A percentile compares a stretch with the other conserved stretches of the same genome.
Evolutionary conservation across 2,329 filamentous ascomycete species (phyloP).

Genomic region (Talaromyces sp.): DNA sequence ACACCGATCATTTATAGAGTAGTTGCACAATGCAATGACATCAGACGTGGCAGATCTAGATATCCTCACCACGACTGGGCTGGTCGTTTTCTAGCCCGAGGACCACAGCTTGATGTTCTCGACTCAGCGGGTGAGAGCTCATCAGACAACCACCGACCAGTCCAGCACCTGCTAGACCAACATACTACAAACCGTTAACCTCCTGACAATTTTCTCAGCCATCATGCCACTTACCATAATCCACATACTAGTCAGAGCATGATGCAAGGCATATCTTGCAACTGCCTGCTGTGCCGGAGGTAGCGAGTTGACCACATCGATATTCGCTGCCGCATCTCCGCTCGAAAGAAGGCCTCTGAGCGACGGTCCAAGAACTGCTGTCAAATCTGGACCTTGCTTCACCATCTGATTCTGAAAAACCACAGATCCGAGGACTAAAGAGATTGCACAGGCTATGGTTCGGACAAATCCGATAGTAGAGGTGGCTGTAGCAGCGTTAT

Average conservation of each 20-base stretch:
- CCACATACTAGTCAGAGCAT: slow-evolving; percentile 14
- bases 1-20: neutral
- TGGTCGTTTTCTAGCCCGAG: neutral
- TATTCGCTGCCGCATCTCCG: slow-evolving; percentile 14
- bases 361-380: slow-evolving; percentile 12
- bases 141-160: slow-evolving; percentile 12
- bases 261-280: slow-evolving; percentile 11
- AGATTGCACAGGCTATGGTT: slow-evolving; percentile 52
- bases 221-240: slow-evolving; percentile 9
- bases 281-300: slow-evolving; percentile 9
- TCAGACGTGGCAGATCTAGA: neutral
- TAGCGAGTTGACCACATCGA: slow-evolving; percentile 9
- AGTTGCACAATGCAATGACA: neutral
- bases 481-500: slow-evolving; percentile 57
- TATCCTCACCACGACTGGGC: neutral
- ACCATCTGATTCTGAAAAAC: slow-evolving; percentile 40
- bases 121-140: slow-evolving; percentile 9
- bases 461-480: slow-evolving; percentile 55
- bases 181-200: slow-evolving; percentile 8
- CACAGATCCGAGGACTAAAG: slow-evolving; percentile 52
- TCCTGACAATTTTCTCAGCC: neutral
- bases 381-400: slow-evolving; percentile 17
- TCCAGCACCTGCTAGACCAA: slow-evolving; percentile 9
- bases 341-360: slow-evolving; percentile 7
- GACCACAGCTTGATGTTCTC: slow-evolving; percentile 11